Percentiles rank a stretch among this genome's conserved stretches.
Conservation (phyloP, 139 green algal species). For the Chlamydomonas applanata region DNA sequence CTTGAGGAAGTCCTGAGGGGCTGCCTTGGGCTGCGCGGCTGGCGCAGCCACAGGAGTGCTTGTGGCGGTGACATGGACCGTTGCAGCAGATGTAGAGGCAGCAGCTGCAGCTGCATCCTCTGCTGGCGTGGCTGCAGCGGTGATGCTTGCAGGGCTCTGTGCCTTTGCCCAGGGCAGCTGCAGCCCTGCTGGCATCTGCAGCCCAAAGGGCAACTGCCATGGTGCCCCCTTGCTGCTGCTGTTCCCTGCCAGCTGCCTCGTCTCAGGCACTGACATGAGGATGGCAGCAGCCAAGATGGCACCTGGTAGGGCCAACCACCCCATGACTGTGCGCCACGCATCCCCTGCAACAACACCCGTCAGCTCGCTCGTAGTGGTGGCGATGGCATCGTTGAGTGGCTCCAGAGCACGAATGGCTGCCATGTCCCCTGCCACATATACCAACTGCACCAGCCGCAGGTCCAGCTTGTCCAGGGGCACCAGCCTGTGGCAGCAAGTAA, state of each 20-base stretch:
- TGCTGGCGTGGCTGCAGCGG: not conserved
- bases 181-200: too few species aligned
- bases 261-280: conserved; percentile 27
- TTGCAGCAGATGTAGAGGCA: too few species aligned
- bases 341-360: not conserved
- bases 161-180: not conserved
- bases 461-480: conserved; percentile 80
- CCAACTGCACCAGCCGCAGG: conserved; percentile 64
- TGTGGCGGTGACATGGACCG: not conserved
- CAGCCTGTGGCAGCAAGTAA: too few species aligned
- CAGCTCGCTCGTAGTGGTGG: not conserved
- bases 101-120: conserved; percentile 14
- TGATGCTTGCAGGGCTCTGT: too few species aligned
- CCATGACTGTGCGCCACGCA: conserved; percentile 31
- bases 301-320: conserved; percentile 36
- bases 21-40: conserved; percentile 1
- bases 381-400: not conserved
- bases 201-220: not conserved
- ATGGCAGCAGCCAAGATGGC: conserved; percentile 16
- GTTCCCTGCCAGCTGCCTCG: not conserved
- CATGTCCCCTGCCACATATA: conserved; percentile 76
- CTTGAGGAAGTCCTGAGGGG: not conserved
- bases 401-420: conserved; percentile 43
- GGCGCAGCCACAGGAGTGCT: conserved; percentile 8
- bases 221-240: not conserved